Base-by-base conservation (phyloP, 2,329 filamentous ascomycete species). In the Lecanoromycetidae sp. region DNA sequence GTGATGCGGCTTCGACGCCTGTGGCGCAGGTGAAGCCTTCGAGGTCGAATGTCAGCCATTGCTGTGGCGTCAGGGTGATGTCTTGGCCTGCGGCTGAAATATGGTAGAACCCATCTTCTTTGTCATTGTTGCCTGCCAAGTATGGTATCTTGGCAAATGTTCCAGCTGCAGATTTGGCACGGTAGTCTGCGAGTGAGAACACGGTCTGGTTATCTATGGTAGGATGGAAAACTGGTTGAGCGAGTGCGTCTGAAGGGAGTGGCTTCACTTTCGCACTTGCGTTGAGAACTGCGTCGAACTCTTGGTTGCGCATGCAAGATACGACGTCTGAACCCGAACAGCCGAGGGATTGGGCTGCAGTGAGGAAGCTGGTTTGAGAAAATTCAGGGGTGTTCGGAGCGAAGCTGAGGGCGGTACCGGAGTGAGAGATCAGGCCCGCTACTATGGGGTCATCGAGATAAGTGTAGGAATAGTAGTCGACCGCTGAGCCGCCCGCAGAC, bases 201-300 rank as follows among this genome's bases (percentile, higher is more conserved):
- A 72, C 64, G 1, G 59, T 56, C 19, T 63, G 54, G 3, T 57
- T 57, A 48, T 72, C 71, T 1, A 63, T 58, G 4, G 59, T 62
- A 3, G 69, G 70, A 19, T 67, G 68, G 49, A 72, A 72, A 0
- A 63, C 52, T 23, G 54, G 53, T 36, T 54, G 54, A n/a, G 51
- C 32, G 5, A 52, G 44, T 3, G 50, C 48, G 19, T 36, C 45
- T 9, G 32, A 15, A 22, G 43, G 32, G 15, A 46, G 48, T 2
- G 47, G 44, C n/a, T 36, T 36, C 33, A n/a, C 17, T 36, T 22
- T 17, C 20, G 6, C 33, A 5, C 33, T 17, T 36, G 20, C 17
- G 40, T 44, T 17, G 52, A 42, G 23, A 47, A 46, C 15, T 29
- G 15, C 20, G 42, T 49, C 23, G 50, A 48, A 7, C 25, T 44